Percentiles rank a stretch among this genome's conserved stretches.
Conservation (phyloP, 176 grass and related monocot species). For the Oryza punctata region DNA sequence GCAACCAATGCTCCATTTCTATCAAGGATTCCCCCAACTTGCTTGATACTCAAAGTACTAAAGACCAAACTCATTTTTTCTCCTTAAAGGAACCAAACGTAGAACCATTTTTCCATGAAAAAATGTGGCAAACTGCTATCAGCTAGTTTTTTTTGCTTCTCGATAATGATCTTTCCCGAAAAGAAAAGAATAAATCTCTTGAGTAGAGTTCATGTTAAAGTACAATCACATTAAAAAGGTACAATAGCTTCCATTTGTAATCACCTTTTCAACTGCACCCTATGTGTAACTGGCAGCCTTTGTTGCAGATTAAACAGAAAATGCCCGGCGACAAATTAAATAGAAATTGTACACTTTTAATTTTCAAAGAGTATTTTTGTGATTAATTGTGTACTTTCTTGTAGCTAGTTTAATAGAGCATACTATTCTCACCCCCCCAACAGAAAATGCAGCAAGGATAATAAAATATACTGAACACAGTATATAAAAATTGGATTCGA, state of each 20-base stretch:
- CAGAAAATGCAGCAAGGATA: neutral
- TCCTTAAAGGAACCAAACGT: constrained; percentile 12
- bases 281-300: neutral
- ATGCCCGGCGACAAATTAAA: neutral
- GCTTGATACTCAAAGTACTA: constrained; percentile 42
- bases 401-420: neutral
- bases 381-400: neutral
- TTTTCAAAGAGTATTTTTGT: neutral
- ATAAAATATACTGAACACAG: constrained; percentile 11
- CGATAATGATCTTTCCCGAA: no score
- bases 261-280: no score
- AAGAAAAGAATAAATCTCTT: no score
- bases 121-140: constrained; percentile 8
- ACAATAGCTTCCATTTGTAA: no score
- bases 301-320: neutral
- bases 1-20: constrained; percentile 33
- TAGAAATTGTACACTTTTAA: neutral
- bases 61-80: constrained; percentile 36
- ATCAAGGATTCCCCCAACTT: constrained; percentile 39
- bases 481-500: constrained; percentile 21
- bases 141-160: constrained; percentile 13
- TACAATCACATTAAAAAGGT: no score
- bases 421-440: neutral
- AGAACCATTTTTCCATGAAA: neutral
- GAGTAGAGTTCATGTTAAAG: no score